Evolutionary conservation across 371 early-diverging fungal genomes (phyloP), one percentile per base, ranked within the genome.

Genomic region (Mucor lusitanicus): DNA sequence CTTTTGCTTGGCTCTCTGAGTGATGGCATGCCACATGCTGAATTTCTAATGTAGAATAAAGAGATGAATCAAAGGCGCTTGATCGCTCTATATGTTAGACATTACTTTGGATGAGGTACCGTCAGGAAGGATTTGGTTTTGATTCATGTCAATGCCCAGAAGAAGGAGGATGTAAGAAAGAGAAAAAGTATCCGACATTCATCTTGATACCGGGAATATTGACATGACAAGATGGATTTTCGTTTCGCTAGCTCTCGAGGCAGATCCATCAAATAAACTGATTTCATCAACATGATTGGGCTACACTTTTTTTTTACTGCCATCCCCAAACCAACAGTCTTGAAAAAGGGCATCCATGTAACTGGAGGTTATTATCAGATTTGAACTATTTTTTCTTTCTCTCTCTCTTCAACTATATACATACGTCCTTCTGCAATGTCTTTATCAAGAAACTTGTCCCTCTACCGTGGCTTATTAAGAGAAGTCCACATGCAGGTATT

Each of bases 401-500:
- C 40, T 40, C 40, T 17, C 40, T 40, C 17, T 40, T 13, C 13
- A 1, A 13, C 15, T 40, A 13, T 17, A 40, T 17, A 40, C 17
- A 17, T 40, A 40, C 17, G 17, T 40, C 40, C 17, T 40, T 40
- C 4, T 40, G 3, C 17, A 40, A 61, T 61, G 61, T 44, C 62
- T 7, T n/a, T 74, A 60, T 66, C 72, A 39, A 69, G 59, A 65
- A 64, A 60, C 13, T 58, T 67, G 57, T 59, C 37, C 19, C 37
- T 73, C 17, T 83, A 80, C 35, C 80, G 83, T 59, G 66, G 77
- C 27, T 61, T 83, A 15, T 64, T 83, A 33, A 73, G 77, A 67
- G 83, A 83, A 73, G 72, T 80, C 23, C 66, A 76, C 63, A 65
- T 27, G 23, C 83, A 83, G 69, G 83, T 80, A 40, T 40, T 40